Percentiles rank a stretch among this genome's conserved stretches.
phyloP scores from a whole-genome alignment of 148 eudicot species.

The Silene latifolia region DNA sequence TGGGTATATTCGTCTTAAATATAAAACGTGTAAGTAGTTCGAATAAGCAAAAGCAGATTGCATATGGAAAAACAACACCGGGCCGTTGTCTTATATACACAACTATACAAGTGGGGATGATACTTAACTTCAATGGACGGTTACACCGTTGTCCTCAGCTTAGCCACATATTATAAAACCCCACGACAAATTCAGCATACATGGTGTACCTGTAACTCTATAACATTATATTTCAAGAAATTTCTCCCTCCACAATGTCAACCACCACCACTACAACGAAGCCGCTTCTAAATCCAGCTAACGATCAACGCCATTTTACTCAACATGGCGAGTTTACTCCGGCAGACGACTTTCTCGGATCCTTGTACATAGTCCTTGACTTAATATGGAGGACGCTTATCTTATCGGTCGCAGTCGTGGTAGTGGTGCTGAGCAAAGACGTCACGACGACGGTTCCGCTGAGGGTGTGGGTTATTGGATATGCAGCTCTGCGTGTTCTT shows the following conservation, averaged over 20 bases:
- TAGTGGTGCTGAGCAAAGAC: conserved; percentile 38
- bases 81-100: no score
- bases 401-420: conserved; percentile 34
- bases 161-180: background rate
- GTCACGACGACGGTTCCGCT: conserved; percentile 56
- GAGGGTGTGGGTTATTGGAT: conserved; percentile 72
- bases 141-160: no score
- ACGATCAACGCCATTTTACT: conserved; percentile 35
- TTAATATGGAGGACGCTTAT: conserved; percentile 62
- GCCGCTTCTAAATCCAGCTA: conserved; percentile 40
- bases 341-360: conserved; percentile 61
- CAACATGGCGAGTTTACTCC: conserved; percentile 61
- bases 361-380: conserved; percentile 59
- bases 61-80: no score
- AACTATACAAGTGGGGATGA: no score
- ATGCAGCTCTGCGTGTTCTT: conserved; percentile 56
- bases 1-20: no score
- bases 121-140: no score
- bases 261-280: conserved; percentile 22
- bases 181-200: background rate
- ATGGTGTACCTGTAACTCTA: background rate
- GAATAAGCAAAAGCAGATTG: no score
- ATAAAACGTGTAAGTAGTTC: no score
- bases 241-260: conserved; percentile 25
- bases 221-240: background rate